Conservation (phyloP, 177 flowering plant species). For the Vitis hybrid region DNA sequence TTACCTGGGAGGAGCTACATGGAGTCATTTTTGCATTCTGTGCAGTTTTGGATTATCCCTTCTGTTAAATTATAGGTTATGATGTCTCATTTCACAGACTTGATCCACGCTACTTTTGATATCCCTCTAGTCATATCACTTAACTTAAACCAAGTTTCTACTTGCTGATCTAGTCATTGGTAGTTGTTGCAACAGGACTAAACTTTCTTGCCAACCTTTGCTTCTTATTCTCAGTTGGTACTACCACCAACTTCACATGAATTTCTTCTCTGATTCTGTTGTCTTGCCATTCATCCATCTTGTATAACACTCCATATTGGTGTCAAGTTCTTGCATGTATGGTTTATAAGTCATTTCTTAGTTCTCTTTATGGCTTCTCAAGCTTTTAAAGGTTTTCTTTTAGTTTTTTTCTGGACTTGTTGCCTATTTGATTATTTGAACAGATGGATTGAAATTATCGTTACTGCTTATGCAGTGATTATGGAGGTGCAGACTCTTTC, state of each 20-base stretch:
- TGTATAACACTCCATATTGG: no score
- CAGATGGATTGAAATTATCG: background rate
- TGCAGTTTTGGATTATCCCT: background rate
- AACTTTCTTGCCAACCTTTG: no score
- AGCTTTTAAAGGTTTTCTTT: no score
- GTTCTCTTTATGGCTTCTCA: no score
- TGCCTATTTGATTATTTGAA: background rate
- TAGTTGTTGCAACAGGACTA: no score
- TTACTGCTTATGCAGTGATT: slow-evolving; percentile 25
- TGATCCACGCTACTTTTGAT: background rate
- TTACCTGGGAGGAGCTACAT: background rate
- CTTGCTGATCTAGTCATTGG: no score
- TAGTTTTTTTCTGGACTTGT: background rate
- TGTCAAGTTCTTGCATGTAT: no score
- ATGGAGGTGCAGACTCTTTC: slow-evolving; percentile 39
- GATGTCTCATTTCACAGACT: background rate
- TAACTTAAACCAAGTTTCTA: background rate
- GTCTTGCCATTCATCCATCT: no score
- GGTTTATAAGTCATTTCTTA: no score
- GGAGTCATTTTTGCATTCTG: background rate
- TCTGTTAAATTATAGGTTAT: background rate
- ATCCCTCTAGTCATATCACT: background rate
- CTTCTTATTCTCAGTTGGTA: background rate
- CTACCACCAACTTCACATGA: no score
- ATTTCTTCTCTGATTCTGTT: no score